Base-by-base conservation (phyloP, 1,284 basidiomycete genomes). In the Cryptococcus maquisensis region DNA sequence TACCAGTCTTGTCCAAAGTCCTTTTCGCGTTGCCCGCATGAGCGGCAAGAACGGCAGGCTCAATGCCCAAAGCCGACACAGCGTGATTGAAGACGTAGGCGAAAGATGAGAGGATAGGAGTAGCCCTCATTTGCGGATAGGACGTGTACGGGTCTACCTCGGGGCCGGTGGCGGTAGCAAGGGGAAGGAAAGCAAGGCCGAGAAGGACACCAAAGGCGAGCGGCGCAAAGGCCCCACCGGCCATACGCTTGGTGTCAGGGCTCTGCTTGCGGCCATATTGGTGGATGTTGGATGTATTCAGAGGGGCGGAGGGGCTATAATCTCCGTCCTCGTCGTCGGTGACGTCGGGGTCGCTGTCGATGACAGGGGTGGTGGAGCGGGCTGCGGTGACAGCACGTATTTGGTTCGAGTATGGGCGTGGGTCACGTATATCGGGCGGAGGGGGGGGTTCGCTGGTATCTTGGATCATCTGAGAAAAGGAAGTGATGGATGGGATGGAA, bases 31-130 rank as follows among this genome's bases (percentile, higher is more conserved):
- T 24, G 10, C 23, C n/a, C 10, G 10, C 1, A 24, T 28, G 41
- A 10, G 23, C 18, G 10, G 36, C 18, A 21, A 37, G 6, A 16
- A 32, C 10, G 13, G 10, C 16, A 20, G 44, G 47, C 32, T 47
- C 28, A 12, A 47, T 39, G 8, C 49, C 43, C 20, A 51, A 16
- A n/a, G 23, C 37, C 10, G 26, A 16, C 13, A 50, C 50, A 3
- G 45, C 52, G 15, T 21, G 46, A n/a, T 52, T 47, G 23, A 57
- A 47, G 1, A 52, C 35, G 35, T 39, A 56, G 16, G 47, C 43
- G 39, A 60, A n/a, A 28, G 49, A 50, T 10, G 52, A 47, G 13
- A 61, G 41, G 23, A 61, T 56, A 5, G 59, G 59, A 9, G 59
- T 61, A 23, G 36, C 6, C 42, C n/a, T 28, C 16, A 13, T 28